Conservation (phyloP, 1,139 yeast species). For the Hyphopichia burtonii region DNA sequence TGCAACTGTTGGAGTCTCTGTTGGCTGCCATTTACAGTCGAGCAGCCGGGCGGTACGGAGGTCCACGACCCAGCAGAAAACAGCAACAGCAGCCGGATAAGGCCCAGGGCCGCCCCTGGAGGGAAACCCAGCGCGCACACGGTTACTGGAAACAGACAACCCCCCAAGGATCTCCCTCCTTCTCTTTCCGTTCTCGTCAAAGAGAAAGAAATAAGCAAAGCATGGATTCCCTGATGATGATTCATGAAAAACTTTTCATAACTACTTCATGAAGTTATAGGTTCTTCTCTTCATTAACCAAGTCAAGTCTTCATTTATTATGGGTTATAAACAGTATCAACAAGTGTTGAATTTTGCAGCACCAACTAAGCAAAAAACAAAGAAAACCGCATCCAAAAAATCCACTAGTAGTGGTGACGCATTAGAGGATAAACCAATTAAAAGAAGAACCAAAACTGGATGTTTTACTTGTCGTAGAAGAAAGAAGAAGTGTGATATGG, state of each 20-base stretch:
- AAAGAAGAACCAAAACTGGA: conserved; percentile 43
- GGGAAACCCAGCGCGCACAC: background rate
- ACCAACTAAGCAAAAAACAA: conserved; percentile 10
- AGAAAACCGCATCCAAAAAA: conserved; percentile 10
- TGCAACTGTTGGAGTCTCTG: too few relatives aligned
- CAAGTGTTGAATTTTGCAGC: conserved; percentile 38
- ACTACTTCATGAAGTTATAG: background rate
- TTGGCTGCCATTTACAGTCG: too few relatives aligned
- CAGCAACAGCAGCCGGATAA: background rate
- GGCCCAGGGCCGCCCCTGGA: background rate
- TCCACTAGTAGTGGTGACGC: conserved; percentile 3
- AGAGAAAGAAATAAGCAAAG: background rate
- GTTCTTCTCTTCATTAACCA: background rate
- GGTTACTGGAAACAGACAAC: background rate
- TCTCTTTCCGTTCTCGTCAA: background rate
- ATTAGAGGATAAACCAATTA: conserved; percentile 11
- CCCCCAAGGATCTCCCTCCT: background rate
- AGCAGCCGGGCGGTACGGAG: too few relatives aligned
- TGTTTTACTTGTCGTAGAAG: conserved; percentile 46
- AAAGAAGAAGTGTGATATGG: conserved; percentile 50
- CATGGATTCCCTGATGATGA: background rate
- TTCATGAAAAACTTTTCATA: background rate
- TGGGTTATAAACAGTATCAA: conserved; percentile 41
- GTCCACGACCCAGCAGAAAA: too few relatives aligned
- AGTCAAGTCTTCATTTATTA: conserved; percentile 1